These are phyloP conservation scores for Casuarina cunninghamiana DNA, from an alignment of 306 rosid species.

Conservation along the genomic window DNA sequence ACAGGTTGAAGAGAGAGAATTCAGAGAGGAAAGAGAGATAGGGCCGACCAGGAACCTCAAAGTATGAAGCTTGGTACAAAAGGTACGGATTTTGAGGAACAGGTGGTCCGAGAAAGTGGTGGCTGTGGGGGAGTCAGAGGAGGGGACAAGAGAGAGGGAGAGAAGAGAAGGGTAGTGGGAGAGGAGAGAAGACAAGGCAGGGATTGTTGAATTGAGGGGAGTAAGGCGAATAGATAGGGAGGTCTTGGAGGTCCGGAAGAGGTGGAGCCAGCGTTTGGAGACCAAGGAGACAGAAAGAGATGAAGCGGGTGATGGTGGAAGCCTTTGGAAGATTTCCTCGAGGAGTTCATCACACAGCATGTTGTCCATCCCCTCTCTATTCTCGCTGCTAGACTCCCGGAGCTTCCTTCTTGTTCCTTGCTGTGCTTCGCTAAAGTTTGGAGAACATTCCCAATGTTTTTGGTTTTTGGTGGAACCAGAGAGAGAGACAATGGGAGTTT, in stretches of 20 bases:
- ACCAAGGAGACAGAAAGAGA: conserved; percentile 62
- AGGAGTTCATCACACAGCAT: conserved; percentile 72
- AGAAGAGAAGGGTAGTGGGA: conserved; percentile 60
- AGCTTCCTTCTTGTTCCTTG: not conserved
- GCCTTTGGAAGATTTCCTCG: conserved; percentile 67
- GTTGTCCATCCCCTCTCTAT: conserved; percentile 41
- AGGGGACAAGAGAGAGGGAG: conserved; percentile 52
- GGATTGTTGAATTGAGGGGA: conserved; percentile 27
- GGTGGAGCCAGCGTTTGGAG: conserved; percentile 83
- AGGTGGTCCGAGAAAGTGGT: conserved; percentile 30
- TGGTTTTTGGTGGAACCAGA: not conserved
- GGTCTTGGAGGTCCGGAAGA: conserved; percentile 64
- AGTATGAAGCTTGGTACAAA: conserved; percentile 42
- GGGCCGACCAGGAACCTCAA: conserved; percentile 54
- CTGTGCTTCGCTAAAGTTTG: not conserved
- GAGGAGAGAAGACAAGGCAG: conserved; percentile 54
- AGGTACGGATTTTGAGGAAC: conserved; percentile 41
- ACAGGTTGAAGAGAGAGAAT: conserved; percentile 57
- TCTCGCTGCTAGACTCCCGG: not conserved
- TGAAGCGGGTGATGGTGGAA: conserved; percentile 54
- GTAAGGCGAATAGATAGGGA: conserved; percentile 62
- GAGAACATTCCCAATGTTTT: not conserved
- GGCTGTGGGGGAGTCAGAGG: conserved; percentile 27
- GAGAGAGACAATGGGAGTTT: not conserved
- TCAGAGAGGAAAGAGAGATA: conserved; percentile 55